These are phyloP conservation scores for Pestalotiopsis sp. DNA, from an alignment of 2,329 filamentous ascomycete genomes.

Conservation along the genomic window DNA sequence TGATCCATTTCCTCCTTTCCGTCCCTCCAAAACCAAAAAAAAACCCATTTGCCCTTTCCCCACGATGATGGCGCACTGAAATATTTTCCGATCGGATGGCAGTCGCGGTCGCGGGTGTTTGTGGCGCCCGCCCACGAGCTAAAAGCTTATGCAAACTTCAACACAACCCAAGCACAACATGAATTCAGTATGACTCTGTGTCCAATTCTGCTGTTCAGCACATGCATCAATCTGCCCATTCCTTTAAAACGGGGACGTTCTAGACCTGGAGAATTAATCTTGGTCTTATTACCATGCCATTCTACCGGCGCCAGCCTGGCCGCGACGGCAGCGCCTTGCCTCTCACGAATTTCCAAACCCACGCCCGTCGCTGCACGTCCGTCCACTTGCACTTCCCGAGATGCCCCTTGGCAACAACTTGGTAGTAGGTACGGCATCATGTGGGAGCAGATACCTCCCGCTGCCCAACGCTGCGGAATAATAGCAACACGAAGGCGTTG, in stretches of 20 bases:
- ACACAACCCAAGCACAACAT: neutral
- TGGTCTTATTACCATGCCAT: neutral
- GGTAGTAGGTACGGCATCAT: neutral
- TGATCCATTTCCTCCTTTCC: neutral
- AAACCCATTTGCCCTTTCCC: neutral
- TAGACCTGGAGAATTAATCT: neutral
- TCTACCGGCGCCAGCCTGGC: too few relatives aligned
- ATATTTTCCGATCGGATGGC: conserved; percentile 2
- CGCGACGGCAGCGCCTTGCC: neutral
- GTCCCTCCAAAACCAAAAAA: neutral
- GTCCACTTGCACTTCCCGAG: neutral
- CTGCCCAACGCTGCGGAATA: neutral
- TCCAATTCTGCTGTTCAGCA: neutral
- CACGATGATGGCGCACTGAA: neutral
- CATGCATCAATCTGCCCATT: neutral
- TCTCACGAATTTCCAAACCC: neutral
- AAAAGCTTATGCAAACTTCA: conserved; percentile 4
- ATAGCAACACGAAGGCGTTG: neutral
- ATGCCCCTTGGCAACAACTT: too few relatives aligned
- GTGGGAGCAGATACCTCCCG: neutral
- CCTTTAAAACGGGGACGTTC: neutral
- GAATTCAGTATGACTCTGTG: neutral
- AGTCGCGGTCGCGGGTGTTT: neutral
- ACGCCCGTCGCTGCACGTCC: neutral
- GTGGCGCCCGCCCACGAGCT: neutral